These are phyloP conservation scores for Hyphodiscus sp. DNA, from an alignment of 2,329 filamentous ascomycete genomes.

Conservation along the genomic window DNA sequence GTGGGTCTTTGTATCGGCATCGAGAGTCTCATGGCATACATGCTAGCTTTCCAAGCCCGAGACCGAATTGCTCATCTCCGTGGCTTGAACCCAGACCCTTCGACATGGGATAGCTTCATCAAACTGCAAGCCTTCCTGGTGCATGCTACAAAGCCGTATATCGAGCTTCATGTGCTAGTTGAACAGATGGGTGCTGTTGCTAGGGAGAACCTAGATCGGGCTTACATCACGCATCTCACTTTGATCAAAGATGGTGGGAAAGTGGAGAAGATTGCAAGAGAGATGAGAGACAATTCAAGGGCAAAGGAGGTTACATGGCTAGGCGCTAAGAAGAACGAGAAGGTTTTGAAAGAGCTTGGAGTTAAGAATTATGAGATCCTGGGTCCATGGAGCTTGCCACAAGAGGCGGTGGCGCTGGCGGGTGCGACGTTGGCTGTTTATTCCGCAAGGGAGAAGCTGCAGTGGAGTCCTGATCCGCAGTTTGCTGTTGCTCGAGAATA, in stretches of 20 bases:
- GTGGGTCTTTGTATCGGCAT: slow-evolving; percentile 23
- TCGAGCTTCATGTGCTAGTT: slow-evolving; percentile 8
- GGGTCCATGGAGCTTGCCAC: slow-evolving; percentile 34
- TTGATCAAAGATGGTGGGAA: background rate
- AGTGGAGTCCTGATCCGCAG: slow-evolving; percentile 17
- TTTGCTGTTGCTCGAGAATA: background rate
- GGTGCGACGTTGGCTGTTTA: slow-evolving; percentile 39
- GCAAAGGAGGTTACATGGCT: slow-evolving; percentile 28
- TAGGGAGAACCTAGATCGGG: slow-evolving; percentile 12
- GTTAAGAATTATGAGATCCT: slow-evolving; percentile 19
- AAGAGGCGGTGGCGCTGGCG: slow-evolving; percentile 40
- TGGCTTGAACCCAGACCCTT: slow-evolving; percentile 25
- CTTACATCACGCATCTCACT: slow-evolving; percentile 5
- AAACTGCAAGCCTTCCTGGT: slow-evolving; percentile 34
- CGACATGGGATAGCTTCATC: slow-evolving; percentile 35
- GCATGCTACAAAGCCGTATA: slow-evolving; percentile 24
- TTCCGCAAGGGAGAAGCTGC: slow-evolving; percentile 38
- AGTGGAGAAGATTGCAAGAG: slow-evolving; percentile 27
- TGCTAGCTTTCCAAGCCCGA: slow-evolving; percentile 22
- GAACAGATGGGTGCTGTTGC: slow-evolving; percentile 13
- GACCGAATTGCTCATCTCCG: slow-evolving; percentile 6
- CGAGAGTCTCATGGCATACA: slow-evolving; percentile 27
- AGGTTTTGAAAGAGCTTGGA: slow-evolving; percentile 34
- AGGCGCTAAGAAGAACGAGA: slow-evolving; percentile 18
- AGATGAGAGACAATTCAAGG: slow-evolving; percentile 12